Evolutionary conservation across 164 flowering plant species (phyloP), one percentile per base, ranked within the genome.

Genomic region (Santalum album): DNA sequence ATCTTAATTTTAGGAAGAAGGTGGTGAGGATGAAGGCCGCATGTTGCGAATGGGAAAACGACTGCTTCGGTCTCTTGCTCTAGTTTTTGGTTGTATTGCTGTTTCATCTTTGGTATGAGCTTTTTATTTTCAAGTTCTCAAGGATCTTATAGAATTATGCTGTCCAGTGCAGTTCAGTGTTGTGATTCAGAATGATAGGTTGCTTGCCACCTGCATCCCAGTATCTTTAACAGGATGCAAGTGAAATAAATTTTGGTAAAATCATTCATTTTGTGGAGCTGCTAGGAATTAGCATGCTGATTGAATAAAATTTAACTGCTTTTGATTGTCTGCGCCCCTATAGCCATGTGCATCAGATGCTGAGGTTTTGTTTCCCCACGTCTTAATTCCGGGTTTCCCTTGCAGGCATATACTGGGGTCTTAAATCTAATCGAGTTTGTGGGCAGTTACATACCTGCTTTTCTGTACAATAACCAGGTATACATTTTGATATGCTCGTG

Each of bases 381-480:
- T 12, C 14, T n/a, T 5, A 10, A 27, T 7, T 12, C 12, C 45
- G 29, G 32, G 9, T 23, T n/a, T 36, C 17, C n/a, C 36, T 61
- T 78, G 65, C 83, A 91, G 98, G 92, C 71, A 32, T 91, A 75
- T 63, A 87, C 98, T 25, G 83, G 82, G 55, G 3, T 82, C 57
- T 67, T 91, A 53, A 90, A 91, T 63, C 17, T 78, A 61, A 82
- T 87, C 15, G 95, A 91, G 74, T 57, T 59, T 43, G 47, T 65
- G 0, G 80, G 78, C 18, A 58, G 74, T 32, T 82, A 46, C 40
- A 77, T 91, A 52, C 98, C 98, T 35, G 69, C 65, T 64, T 59
- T 73, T 58, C 78, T 91, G n/a, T 91, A 72, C 79, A 84, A 87
- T 67, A 87, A 78, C 60, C 98, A 91, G 98, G 98, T 87, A 84